These are phyloP conservation scores for Xenosphaeropsis pyriputrescens DNA, from an alignment of 2,329 filamentous ascomycete species.

Conservation along the genomic window DNA sequence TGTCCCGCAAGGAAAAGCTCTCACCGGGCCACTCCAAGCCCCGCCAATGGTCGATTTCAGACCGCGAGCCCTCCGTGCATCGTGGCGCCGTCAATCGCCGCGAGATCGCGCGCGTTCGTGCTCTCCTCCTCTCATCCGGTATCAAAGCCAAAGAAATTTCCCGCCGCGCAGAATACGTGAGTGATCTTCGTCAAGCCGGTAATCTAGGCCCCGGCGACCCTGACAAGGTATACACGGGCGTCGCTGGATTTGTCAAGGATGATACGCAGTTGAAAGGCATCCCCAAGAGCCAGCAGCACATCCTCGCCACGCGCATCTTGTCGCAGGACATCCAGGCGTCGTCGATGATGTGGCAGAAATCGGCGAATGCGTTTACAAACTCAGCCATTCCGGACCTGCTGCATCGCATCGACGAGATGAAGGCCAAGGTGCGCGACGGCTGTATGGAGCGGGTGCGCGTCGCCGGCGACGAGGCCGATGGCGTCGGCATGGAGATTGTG, in stretches of 20 bases:
- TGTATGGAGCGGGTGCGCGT: constrained; percentile 33
- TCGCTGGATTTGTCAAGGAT: constrained; percentile 9
- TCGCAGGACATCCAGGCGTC: constrained; percentile 29
- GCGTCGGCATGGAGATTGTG: constrained; percentile 60
- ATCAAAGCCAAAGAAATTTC: constrained; percentile 77
- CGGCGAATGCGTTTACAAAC: constrained; percentile 41
- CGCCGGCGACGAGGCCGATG: constrained; percentile 67
- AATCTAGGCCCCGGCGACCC: neutral
- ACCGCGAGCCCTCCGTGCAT: constrained; percentile 22
- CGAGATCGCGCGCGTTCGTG: constrained; percentile 69
- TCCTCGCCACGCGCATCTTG: constrained; percentile 36
- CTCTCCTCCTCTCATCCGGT: constrained; percentile 70
- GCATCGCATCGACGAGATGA: constrained; percentile 23
- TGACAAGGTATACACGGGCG: constrained; percentile 8
- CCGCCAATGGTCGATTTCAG: constrained; percentile 36
- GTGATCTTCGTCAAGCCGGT: constrained; percentile 9
- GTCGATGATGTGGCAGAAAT: constrained; percentile 32
- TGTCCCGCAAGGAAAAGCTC: constrained; percentile 1
- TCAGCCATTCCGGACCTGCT: constrained; percentile 37
- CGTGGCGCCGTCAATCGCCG: constrained; percentile 38
- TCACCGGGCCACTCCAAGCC: too few species aligned
- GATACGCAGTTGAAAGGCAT: constrained; percentile 4
- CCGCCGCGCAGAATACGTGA: constrained; percentile 34
- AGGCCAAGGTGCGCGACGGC: constrained; percentile 21
- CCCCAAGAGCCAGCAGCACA: constrained; percentile 19